These are phyloP conservation scores for Whalleya microplaca DNA, from an alignment of 2,329 filamentous ascomycete genomes.

Conservation along the genomic window DNA sequence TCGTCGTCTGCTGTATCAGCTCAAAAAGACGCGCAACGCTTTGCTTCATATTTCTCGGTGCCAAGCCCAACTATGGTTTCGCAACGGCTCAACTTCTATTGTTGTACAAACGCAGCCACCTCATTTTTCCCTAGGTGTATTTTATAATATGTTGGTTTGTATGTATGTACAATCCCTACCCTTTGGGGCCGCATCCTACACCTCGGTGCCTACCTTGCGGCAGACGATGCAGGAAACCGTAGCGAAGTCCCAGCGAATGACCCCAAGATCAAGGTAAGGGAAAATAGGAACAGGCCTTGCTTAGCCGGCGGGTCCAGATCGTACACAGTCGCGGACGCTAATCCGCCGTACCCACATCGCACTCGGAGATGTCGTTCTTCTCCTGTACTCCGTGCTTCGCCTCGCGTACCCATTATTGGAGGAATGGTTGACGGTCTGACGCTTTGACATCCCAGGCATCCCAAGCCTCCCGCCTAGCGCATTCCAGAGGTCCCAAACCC, in stretches of 20 bases:
- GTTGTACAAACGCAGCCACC: constrained; percentile 24
- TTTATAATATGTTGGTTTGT: not conserved
- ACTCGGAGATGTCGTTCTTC: too few relatives aligned
- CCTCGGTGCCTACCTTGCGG: constrained; percentile 15
- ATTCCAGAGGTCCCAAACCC: not conserved
- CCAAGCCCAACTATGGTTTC: constrained; percentile 2
- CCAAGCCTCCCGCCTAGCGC: not conserved
- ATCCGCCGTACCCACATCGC: not conserved
- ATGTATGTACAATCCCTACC: not conserved
- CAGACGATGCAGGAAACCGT: constrained; percentile 25
- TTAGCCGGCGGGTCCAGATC: constrained; percentile 7
- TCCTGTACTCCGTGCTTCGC: not conserved
- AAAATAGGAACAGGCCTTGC: constrained; percentile 22
- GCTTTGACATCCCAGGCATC: not conserved
- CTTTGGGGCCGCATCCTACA: constrained; percentile 6
- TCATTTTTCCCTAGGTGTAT: constrained; percentile 18
- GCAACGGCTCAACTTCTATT: constrained; percentile 8
- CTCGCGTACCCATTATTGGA: not conserved
- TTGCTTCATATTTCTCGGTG: constrained; percentile 13
- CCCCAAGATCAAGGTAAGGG: constrained; percentile 20
- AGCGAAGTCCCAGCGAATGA: constrained; percentile 22
- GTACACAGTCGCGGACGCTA: not conserved
- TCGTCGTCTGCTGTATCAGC: constrained; percentile 20
- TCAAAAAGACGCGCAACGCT: constrained; percentile 16
- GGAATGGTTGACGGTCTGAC: not conserved